Conservation (phyloP, 2,329 filamentous ascomycete genomes). For the Orbilia oligospora region DNA sequence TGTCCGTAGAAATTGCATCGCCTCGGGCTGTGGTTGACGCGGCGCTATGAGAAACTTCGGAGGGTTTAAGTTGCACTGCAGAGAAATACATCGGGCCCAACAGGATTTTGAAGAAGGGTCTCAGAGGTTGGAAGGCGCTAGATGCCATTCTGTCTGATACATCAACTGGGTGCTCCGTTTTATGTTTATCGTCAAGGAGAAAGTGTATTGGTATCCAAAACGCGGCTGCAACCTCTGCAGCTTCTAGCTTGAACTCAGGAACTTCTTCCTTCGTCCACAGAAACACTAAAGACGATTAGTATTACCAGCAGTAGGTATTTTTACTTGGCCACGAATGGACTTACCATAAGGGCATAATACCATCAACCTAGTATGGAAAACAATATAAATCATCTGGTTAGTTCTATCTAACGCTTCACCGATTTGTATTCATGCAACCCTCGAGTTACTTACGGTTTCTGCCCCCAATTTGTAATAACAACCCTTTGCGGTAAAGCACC, state of each 20-base stretch:
- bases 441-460: constrained; percentile 71
- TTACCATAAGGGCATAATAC: constrained; percentile 73
- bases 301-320: background rate
- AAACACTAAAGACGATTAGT: constrained; percentile 71
- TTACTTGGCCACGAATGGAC: background rate
- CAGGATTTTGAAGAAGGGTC: constrained; percentile 72
- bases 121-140: constrained; percentile 72
- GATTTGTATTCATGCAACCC: background rate
- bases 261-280: constrained; percentile 73
- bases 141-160: constrained; percentile 75
- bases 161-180: constrained; percentile 76
- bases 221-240: constrained; percentile 77
- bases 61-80: constrained; percentile 74
- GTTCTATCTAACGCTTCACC: background rate
- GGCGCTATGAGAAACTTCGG: constrained; percentile 73
- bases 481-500: constrained; percentile 54
- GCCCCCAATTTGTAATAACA: constrained; percentile 77
- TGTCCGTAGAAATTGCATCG: constrained; percentile 63
- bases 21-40: constrained; percentile 67
- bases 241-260: constrained; percentile 75
- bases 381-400: background rate
- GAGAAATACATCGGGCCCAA: constrained; percentile 79
- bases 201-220: constrained; percentile 78
- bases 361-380: constrained; percentile 71
- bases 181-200: constrained; percentile 74